Evolutionary conservation across 805 yeast species (phyloP), one percentile per base, ranked within the genome.

Genomic region (Cyberlindnera euphorbiiphila): DNA sequence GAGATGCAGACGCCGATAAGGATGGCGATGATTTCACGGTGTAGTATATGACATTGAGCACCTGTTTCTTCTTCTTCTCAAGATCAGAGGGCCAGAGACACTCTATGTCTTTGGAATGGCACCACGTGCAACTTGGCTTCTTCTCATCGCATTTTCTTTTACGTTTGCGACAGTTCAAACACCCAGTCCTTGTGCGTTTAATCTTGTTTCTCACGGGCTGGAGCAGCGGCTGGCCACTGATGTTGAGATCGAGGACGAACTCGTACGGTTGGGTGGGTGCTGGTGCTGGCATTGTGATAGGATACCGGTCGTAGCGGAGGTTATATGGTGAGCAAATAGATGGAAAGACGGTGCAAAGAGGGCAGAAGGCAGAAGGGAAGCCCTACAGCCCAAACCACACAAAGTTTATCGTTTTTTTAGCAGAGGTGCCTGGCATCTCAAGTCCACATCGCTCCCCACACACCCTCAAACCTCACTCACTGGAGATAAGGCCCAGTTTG

Each of bases 121-220:
- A 74, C 39, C 66, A 68, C 8, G 63, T 58, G 38, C 71, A 66
- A 38, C 48, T 43, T 6, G 72, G 70, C 36, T 57, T 66, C 15
- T 52, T 57, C 46, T 75, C 80, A 47, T 77, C 81, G 57, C 85
- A 78, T 62, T 77, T 78, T 64, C 78, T 69, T 62, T 78, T 78
- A 47, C 83, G 66, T 48, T 70, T 72, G 29, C 84, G 67, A 52
- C 85, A 41, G 23, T 34, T 29, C 16, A 33, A 12, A 19, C 45
- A 41, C 4, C 45, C 45, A 3, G 32, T 33, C 13, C 26, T 17
- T 3, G 41, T 32, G 8, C 41, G 35, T 4, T 24, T 26, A 15
- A 30, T 33, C 34, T 24, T 29, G 3, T 12, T 16, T 33, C 25
- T 26, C 25, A 16, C 29, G 5, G 29, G 32, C 10, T 27, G 19